phyloP scores from a whole-genome alignment of 129 eudicot genomes.

The Scalesia atractyloides region DNA sequence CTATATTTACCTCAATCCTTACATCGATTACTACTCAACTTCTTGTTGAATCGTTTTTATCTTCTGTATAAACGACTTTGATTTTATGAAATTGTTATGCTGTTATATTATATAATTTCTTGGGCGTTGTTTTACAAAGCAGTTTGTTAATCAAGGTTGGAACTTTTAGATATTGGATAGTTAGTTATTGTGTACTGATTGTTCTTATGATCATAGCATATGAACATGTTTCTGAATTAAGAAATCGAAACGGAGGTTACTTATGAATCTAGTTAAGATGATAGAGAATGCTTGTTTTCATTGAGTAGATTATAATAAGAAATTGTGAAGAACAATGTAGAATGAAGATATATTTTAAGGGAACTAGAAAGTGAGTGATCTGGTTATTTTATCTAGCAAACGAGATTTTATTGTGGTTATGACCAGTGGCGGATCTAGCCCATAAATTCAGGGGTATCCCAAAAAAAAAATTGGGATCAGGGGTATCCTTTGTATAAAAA shows the following conservation, averaged over 20 bases:
- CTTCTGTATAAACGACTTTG: conserved; percentile 6
- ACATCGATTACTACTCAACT: background rate
- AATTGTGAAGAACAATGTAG: background rate
- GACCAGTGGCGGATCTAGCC: too few species aligned
- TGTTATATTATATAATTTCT: background rate
- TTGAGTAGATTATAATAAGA: background rate
- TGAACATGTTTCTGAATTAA: background rate
- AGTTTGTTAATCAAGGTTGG: background rate
- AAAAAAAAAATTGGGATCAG: too few species aligned
- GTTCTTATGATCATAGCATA: background rate
- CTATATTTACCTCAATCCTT: background rate
- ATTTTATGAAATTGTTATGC: background rate
- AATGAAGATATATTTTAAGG: background rate
- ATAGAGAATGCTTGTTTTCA: background rate
- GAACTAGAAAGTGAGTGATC: background rate
- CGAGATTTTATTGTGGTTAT: background rate
- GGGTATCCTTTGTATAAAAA: too few species aligned
- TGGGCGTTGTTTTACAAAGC: background rate
- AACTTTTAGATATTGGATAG: background rate
- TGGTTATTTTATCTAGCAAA: too few species aligned
- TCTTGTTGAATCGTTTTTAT: background rate
- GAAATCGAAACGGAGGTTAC: too few species aligned
- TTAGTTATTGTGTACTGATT: background rate
- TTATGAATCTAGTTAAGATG: too few species aligned
- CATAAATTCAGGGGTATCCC: too few species aligned